Evolutionary conservation across 192 early-diverging fungal species (phyloP), one percentile per base, ranked within the genome.

Genomic region (Oehlia diaphana): DNA sequence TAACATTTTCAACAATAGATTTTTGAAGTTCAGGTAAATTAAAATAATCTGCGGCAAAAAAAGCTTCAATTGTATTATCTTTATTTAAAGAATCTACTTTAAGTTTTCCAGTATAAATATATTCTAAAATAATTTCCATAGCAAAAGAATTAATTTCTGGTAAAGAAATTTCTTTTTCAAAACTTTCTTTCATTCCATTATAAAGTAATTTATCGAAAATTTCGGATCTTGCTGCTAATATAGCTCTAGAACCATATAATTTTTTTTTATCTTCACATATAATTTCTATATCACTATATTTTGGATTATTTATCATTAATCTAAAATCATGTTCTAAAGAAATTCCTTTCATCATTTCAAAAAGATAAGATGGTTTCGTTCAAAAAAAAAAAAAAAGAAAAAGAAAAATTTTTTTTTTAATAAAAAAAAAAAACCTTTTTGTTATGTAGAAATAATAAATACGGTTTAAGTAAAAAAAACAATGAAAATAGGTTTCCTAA

Each of bases 181-280:
- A 12, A 6, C 53, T 50, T 62, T 80, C 79, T 70, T 42, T 65
- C 58, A 80, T 73, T 39, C 71, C 71, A 42, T 70, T 74, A 14
- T 53, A 50, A 58, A 80, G 61, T 21, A 80, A 28, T 53, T 37
- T 49, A 58, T 73, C 72, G 7, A 73, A 31, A 3, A 73, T 44
- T n/a, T 28, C 44, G n/a, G 72, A 73, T 16, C 72, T 21, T 26
- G 72, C 72, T 73, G 72, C 72, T 19, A 73, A 58, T 26, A 73
- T 73, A 0, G 72, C 21, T 53, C 72, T n/a, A 58, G 28, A 53
- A 2, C 47, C 72, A 53, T 23, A 6, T 28, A 73, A n/a, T 16
- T 19, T 68, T 9, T 37, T 47, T 2, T 31, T n/a, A 73, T 73
- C 72, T 33, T 47, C 12, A 31, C 72, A 50, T 50, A 73, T 6